These are phyloP conservation scores for Fusarium avenaceum DNA, from an alignment of 2,329 filamentous ascomycete genomes.

Conservation along the genomic window DNA sequence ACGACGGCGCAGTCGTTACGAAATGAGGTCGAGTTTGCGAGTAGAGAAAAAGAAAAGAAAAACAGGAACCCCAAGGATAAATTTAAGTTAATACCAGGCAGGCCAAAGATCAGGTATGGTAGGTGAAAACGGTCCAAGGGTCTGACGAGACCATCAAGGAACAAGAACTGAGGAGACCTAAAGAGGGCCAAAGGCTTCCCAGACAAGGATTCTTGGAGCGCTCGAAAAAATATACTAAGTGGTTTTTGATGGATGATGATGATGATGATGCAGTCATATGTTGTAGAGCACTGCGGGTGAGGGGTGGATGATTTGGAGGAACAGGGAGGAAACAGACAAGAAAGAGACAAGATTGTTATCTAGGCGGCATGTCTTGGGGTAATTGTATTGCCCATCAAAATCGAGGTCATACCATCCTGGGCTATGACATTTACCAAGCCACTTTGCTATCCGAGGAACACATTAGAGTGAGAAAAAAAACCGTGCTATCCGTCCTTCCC, in stretches of 20 bases:
- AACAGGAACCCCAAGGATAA: slow-evolving; percentile 15
- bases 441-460: slow-evolving; percentile 11
- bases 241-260: slow-evolving; percentile 2
- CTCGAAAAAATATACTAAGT: slow-evolving; percentile 15
- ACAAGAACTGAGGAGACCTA: slow-evolving; percentile 22
- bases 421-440: slow-evolving; percentile 1
- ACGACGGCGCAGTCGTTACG: slow-evolving; percentile 2
- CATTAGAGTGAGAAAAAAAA: not conserved
- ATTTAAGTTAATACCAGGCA: slow-evolving; percentile 11
- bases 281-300: slow-evolving; percentile 5
- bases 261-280: slow-evolving; percentile 27
- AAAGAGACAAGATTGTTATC: slow-evolving; percentile 9
- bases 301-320: slow-evolving; percentile 1
- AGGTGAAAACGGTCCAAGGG: slow-evolving; percentile 10
- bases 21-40: slow-evolving; percentile 9
- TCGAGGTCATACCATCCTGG: slow-evolving; percentile 22
- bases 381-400: slow-evolving; percentile 24
- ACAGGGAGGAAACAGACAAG: not conserved
- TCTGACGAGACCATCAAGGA: slow-evolving; percentile 17
- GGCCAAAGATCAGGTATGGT: slow-evolving; percentile 1
- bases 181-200: slow-evolving; percentile 13
- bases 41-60: slow-evolving; percentile 7
- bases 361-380: slow-evolving; percentile 14
- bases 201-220: slow-evolving; percentile 36
- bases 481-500: slow-evolving; percentile 30